These are phyloP conservation scores for Zizania latifolia DNA, from an alignment of 176 grass and related monocot species.

Conservation along the genomic window DNA sequence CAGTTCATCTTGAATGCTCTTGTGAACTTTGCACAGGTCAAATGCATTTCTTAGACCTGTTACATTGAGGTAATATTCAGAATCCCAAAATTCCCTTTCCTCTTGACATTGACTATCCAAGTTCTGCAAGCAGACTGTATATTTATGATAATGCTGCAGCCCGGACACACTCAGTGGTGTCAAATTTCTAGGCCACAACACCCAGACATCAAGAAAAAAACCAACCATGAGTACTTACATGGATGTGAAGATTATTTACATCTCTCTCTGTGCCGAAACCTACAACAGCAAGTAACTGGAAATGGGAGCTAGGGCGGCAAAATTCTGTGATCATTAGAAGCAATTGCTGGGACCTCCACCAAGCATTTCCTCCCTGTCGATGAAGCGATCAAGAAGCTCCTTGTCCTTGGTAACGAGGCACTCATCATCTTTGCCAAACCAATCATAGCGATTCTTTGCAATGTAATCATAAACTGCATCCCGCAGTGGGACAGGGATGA, in stretches of 20 bases:
- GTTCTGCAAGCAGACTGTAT: background rate
- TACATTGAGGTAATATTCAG: background rate
- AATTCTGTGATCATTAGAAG: constrained; percentile 42
- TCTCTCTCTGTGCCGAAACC: constrained; percentile 18
- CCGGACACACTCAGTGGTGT: background rate
- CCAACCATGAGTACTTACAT: background rate
- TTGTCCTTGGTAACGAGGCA: constrained; percentile 67
- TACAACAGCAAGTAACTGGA: background rate
- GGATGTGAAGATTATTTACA: constrained; percentile 20
- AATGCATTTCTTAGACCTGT: background rate
- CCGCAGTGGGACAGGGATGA: constrained; percentile 50
- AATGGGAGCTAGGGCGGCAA: background rate
- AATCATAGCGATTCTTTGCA: constrained; percentile 72
- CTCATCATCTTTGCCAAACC: constrained; percentile 81
- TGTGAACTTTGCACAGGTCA: background rate
- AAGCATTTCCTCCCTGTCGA: constrained; percentile 82
- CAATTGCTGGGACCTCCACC: constrained; percentile 24
- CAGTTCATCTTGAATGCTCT: background rate
- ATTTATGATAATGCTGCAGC: background rate
- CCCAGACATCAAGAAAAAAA: background rate
- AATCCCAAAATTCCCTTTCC: background rate
- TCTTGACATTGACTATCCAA: background rate
- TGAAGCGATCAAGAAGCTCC: constrained; percentile 84
- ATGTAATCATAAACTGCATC: constrained; percentile 79
- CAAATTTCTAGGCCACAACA: background rate